Percentiles rank a stretch among this genome's conserved stretches.
Conservation (phyloP, 257 asterid genomes). For the Jaltomata sinuosa region DNA sequence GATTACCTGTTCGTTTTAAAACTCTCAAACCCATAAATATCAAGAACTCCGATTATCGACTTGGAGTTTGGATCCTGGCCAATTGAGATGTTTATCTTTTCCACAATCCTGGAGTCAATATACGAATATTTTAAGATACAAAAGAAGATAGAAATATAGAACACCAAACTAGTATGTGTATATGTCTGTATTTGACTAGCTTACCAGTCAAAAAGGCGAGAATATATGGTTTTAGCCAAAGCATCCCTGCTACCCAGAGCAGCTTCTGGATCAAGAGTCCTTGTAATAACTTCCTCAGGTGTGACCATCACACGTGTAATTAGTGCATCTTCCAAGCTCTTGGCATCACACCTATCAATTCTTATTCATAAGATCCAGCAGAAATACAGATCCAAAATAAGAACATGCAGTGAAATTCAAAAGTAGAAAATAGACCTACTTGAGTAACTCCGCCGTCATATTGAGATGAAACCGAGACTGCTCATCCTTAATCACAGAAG, state of each 20-base stretch:
- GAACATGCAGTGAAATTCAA: not conserved
- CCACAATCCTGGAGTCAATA: constrained; percentile 68
- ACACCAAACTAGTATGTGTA: not conserved
- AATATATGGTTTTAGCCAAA: constrained; percentile 77
- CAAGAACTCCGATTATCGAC: constrained; percentile 94
- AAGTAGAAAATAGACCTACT: constrained; percentile 34
- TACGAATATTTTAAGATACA: constrained; percentile 7
- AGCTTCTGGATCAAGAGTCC: constrained; percentile 92
- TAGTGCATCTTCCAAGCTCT: constrained; percentile 93
- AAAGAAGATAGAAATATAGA: not conserved
- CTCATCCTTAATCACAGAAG: constrained; percentile 92
- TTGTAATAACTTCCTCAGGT: constrained; percentile 89
- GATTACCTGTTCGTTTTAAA: constrained; percentile 60
- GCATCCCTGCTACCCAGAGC: constrained; percentile 98
- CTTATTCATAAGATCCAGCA: constrained; percentile 7
- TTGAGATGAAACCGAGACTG: constrained; percentile 86
- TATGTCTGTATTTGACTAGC: not conserved
- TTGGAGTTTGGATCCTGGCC: constrained; percentile 98
- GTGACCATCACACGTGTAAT: constrained; percentile 98
- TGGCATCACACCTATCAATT: constrained; percentile 74
- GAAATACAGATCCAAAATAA: not conserved
- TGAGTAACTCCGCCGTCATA: constrained; percentile 77
- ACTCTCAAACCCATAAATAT: constrained; percentile 96
- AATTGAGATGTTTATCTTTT: constrained; percentile 82
- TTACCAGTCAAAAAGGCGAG: constrained; percentile 91